Conservation (phyloP, 306 rosid genomes). For the Citrullus amarus region DNA sequence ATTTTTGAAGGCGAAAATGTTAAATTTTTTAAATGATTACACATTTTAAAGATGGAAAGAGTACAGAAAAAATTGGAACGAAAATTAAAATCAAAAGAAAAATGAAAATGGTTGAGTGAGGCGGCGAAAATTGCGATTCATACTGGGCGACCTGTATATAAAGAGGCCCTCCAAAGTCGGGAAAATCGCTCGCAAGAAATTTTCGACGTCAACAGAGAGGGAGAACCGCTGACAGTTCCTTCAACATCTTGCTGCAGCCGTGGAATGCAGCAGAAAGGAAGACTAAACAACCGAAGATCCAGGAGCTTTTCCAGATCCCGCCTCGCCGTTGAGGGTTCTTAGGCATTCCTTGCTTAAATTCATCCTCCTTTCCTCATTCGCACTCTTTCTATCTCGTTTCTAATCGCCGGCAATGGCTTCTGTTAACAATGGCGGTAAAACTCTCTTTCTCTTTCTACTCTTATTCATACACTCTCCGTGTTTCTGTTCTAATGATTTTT, state of each 20-base stretch:
- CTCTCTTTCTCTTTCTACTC: neutral
- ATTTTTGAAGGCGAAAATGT: no score
- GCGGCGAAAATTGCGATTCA: neutral
- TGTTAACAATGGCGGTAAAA: conserved; percentile 6
- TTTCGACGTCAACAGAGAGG: neutral
- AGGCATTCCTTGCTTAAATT: neutral
- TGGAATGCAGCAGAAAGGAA: conserved; percentile 70
- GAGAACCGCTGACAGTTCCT: neutral
- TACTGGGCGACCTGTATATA: neutral
- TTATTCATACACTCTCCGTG: neutral
- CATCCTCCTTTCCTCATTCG: neutral
- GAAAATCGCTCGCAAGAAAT: neutral
- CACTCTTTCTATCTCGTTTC: neutral
- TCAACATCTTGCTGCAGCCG: neutral
- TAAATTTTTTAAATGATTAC: no score
- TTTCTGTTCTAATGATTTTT: neutral
- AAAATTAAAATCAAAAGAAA: no score
- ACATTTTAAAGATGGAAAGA: no score
- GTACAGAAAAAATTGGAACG: no score
- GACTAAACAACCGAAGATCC: conserved; percentile 53
- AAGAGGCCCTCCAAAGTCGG: conserved; percentile 1
- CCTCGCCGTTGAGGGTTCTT: conserved; percentile 66
- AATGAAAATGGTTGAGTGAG: neutral
- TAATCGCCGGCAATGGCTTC: conserved; percentile 13
- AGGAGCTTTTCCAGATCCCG: conserved; percentile 83